A percentile compares a stretch with the other conserved stretches of the same genome.
phyloP scores from a whole-genome alignment of 1,284 basidiomycete genomes.

The Thelephora terrestris region DNA sequence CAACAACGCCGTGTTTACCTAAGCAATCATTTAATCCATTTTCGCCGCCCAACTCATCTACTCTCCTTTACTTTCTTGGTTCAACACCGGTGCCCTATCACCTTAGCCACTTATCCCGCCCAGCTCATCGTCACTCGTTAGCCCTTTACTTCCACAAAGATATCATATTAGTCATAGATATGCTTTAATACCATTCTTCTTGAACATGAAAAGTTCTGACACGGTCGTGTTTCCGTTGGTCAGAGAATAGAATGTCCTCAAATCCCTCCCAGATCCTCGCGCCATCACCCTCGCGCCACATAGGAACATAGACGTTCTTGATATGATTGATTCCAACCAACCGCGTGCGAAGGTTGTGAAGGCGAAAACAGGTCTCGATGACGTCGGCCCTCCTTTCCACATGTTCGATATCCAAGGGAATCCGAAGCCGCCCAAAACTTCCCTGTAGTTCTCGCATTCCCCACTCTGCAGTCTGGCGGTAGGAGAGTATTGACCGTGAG shows the following conservation, averaged over 20 bases:
- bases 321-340: slow-evolving; percentile 31
- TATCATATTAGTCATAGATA: neutral
- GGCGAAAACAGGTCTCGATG: slow-evolving; percentile 21
- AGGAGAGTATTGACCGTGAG: slow-evolving; percentile 26
- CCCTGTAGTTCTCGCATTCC: slow-evolving; percentile 31
- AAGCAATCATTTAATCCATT: too few relatives aligned
- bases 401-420: slow-evolving; percentile 27
- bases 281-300: slow-evolving; percentile 20
- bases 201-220: slow-evolving; percentile 19
- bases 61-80: too few relatives aligned
- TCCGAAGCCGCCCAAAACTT: slow-evolving; percentile 28
- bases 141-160: neutral
- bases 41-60: too few relatives aligned
- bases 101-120: neutral
- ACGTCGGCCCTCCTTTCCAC: slow-evolving; percentile 15
- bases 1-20: too few relatives aligned
- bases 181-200: neutral
- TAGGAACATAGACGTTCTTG: slow-evolving; percentile 25
- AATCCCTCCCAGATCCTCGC: slow-evolving; percentile 24
- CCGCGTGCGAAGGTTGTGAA: slow-evolving; percentile 23
- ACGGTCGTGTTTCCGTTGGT: slow-evolving; percentile 19
- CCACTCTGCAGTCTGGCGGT: slow-evolving; percentile 35
- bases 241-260: slow-evolving; percentile 23
- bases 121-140: neutral
- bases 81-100: too few relatives aligned